Evolutionary conservation across 1,284 basidiomycete genomes (phyloP).

Genomic region (Golubevia sp.): DNA sequence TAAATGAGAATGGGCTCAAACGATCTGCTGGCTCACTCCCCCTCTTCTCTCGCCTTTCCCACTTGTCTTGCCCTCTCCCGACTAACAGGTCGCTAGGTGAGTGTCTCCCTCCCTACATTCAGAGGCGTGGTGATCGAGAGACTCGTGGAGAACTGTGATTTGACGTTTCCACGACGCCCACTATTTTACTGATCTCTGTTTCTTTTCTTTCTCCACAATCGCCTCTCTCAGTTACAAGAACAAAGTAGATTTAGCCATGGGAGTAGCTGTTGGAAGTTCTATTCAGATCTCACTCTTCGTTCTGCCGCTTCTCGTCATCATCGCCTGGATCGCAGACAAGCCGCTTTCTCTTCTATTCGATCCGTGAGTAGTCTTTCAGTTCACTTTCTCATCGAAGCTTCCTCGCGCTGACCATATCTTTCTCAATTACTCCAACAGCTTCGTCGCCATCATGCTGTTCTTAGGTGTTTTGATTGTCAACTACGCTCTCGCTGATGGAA

Average conservation of each 20-base stretch:
- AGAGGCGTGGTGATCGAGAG: too few relatives aligned
- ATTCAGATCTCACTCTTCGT: conserved; percentile 53
- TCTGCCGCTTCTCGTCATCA: conserved; percentile 42
- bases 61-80: not conserved
- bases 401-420: not conserved
- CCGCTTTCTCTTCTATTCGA: conserved; percentile 44
- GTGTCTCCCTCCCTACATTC: too few relatives aligned
- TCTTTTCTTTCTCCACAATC: too few relatives aligned
- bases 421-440: conserved; percentile 3
- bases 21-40: not conserved
- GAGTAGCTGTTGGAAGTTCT: conserved; percentile 42
- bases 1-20: too few relatives aligned
- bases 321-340: conserved; percentile 43
- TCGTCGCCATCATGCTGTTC: conserved; percentile 45
- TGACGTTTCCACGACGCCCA: too few relatives aligned
- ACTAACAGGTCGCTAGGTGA: not conserved
- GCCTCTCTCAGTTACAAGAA: conserved; percentile 39
- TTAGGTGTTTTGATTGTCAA: conserved; percentile 40
- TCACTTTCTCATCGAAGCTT: not conserved
- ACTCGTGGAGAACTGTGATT: too few relatives aligned
- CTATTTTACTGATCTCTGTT: too few relatives aligned
- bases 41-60: not conserved
- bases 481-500: conserved; percentile 40
- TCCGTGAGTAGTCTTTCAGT: conserved; percentile 5
- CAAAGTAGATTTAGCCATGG: conserved; percentile 43